Evolutionary conservation across 106 monocot species (phyloP), one percentile per base, ranked within the genome.

Genomic region (Acanthochlamys bracteata): DNA sequence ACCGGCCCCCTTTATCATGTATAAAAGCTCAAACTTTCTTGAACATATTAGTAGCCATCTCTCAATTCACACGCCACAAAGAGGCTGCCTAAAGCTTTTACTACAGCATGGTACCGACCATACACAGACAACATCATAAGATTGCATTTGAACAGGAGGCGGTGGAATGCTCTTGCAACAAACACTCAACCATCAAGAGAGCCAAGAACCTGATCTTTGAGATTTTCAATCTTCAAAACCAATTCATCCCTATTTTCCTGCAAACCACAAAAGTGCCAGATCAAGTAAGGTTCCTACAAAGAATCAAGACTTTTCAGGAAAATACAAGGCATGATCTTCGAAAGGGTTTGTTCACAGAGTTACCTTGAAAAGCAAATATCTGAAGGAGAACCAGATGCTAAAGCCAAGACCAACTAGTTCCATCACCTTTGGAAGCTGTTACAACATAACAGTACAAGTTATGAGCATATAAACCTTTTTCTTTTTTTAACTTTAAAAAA

Each of bases 301-400:
- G 6, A 33, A 6, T n/a, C n/a, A 33, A 33, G 33, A 33, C 1
- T 33, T n/a, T n/a, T 3, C 4, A 33, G 33, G 33, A 33, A 33
- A 33, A 20, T 39, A 53, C 12, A 16, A 45, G 17, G 20, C 20
- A 7, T 12, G 26, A 4, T 45, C 23, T 3, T 42, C 42, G 33
- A 65, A 17, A 1, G 39, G 10, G 4, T 39, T 4, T n/a, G 25
- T 60, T 42, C 10, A 21, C 9, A 10, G 4, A 15, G 15, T 14
- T 1, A 87, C 92, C 84, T 92, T 92, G 27, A 87, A 92, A 21
- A 92, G 71, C 39, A 92, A 61, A 77, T 92, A 87, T 15, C 84
- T 70, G 33, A 71, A 73, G 39, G 70, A 84, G 73, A 92, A 92
- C 92, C 92, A 92, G 51, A 92, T 17, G 25, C 84, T 82, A 78